phyloP scores from a whole-genome alignment of 371 early-diverging fungal genomes.

The Dinochytrium kinnereticum region DNA sequence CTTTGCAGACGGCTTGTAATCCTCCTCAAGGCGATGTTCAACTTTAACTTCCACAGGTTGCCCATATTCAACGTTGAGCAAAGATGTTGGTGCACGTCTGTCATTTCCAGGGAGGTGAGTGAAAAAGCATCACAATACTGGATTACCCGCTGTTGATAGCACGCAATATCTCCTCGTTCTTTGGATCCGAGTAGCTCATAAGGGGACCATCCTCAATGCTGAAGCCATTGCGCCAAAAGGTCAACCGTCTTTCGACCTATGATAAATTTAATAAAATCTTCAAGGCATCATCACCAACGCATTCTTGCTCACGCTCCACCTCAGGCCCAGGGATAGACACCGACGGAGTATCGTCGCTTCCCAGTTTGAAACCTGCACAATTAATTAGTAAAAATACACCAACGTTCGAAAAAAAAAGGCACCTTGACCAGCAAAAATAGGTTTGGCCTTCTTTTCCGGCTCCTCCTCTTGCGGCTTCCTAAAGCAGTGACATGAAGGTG shows the following conservation, averaged over 20 bases:
- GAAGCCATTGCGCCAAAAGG: constrained; percentile 96
- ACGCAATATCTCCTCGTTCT: constrained; percentile 79
- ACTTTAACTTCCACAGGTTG: constrained; percentile 93
- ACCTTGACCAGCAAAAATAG: constrained; percentile 7
- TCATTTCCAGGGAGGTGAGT: too few relatives aligned
- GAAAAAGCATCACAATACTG: constrained; percentile 29
- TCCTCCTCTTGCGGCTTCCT: background rate
- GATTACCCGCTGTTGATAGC: constrained; percentile 91
- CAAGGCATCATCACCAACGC: background rate
- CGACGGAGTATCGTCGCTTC: constrained; percentile 14
- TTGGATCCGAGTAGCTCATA: constrained; percentile 82
- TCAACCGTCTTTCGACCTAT: constrained; percentile 60
- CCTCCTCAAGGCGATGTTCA: constrained; percentile 79
- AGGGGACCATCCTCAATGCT: constrained; percentile 94
- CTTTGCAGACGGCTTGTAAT: constrained; percentile 82
- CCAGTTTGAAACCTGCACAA: background rate
- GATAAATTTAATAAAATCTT: background rate
- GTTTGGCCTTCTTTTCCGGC: constrained; percentile 1
- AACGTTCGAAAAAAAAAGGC: background rate
- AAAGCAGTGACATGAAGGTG: background rate
- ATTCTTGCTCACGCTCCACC: constrained; percentile 19
- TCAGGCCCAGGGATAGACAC: background rate
- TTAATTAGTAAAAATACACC: background rate
- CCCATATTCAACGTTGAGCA: constrained; percentile 87
- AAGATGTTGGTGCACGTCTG: constrained; percentile 83